Conservation (phyloP, 371 early-diverging fungal species). For the Coemansia sp. region DNA sequence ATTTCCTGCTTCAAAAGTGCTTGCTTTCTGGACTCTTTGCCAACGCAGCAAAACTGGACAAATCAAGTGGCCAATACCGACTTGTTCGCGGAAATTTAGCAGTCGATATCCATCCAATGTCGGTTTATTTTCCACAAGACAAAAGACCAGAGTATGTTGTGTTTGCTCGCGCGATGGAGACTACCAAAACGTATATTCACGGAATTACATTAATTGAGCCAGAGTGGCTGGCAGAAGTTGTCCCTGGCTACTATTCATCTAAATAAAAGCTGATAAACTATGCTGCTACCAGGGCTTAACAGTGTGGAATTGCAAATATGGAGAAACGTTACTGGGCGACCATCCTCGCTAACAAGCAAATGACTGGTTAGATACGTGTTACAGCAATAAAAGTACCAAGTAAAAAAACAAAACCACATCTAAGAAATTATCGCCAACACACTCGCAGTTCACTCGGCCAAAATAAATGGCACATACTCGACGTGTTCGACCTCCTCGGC, state of each 20-base stretch:
- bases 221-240: conserved; percentile 85
- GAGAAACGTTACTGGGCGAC: too few relatives aligned
- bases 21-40: conserved; percentile 90
- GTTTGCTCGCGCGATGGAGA: conserved; percentile 88
- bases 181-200: conserved; percentile 82
- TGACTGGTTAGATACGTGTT: too few relatives aligned
- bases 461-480: conserved; percentile 37
- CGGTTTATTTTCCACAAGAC: conserved; percentile 66
- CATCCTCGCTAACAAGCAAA: too few relatives aligned
- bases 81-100: conserved; percentile 80
- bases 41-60: conserved; percentile 75
- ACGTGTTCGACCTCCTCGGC: conserved; percentile 35
- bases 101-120: conserved; percentile 88
- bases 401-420: neutral
- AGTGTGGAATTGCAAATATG: too few relatives aligned
- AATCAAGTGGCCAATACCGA: conserved; percentile 78
- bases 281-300: too few relatives aligned
- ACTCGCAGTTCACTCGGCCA: conserved; percentile 25
- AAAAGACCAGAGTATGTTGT: conserved; percentile 75
- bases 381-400: neutral
- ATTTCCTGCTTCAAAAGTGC: conserved; percentile 55
- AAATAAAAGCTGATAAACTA: neutral
- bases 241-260: conserved; percentile 75
- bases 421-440: too few relatives aligned
- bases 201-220: conserved; percentile 85